phyloP scores from a whole-genome alignment of 2,329 filamentous ascomycete species.

The Xenoacremonium recifei region DNA sequence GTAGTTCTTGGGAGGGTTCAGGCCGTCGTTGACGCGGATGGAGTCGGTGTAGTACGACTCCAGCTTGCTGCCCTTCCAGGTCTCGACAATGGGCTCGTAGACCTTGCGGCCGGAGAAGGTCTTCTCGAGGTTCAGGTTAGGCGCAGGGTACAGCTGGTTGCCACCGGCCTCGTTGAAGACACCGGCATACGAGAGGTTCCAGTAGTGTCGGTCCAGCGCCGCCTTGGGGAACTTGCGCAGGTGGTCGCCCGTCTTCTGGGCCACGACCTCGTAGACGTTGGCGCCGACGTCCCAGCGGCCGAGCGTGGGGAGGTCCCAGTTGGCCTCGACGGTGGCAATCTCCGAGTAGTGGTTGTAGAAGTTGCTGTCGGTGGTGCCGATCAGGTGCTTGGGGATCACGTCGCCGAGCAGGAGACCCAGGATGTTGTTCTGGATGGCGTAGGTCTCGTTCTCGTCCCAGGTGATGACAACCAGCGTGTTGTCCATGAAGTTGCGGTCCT shows the following conservation, averaged over 20 bases:
- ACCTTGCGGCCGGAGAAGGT: slow-evolving; percentile 33
- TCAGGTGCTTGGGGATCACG: slow-evolving; percentile 62
- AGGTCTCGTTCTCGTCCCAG: slow-evolving; percentile 77
- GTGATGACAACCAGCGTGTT: slow-evolving; percentile 74
- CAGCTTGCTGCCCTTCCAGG: slow-evolving; percentile 36
- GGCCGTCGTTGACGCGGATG: slow-evolving; percentile 40
- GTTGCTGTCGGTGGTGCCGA: slow-evolving; percentile 65
- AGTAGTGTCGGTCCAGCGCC: slow-evolving; percentile 42
- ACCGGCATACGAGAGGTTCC: slow-evolving; percentile 56
- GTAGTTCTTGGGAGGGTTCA: slow-evolving; percentile 42
- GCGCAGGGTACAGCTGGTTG: slow-evolving; percentile 36
- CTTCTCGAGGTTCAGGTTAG: slow-evolving; percentile 36
- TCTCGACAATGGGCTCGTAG: slow-evolving; percentile 35
- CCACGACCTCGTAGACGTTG: slow-evolving; percentile 65
- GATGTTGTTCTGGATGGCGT: slow-evolving; percentile 65
- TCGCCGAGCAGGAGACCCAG: slow-evolving; percentile 72
- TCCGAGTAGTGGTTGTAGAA: slow-evolving; percentile 75
- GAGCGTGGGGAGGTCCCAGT: slow-evolving; percentile 68
- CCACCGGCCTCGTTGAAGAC: slow-evolving; percentile 38
- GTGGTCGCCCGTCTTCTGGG: slow-evolving; percentile 57
- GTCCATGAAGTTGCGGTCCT: slow-evolving; percentile 69
- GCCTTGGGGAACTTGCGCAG: slow-evolving; percentile 36
- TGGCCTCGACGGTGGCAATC: slow-evolving; percentile 64
- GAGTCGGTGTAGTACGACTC: slow-evolving; percentile 43
- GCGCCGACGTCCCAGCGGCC: slow-evolving; percentile 72